phyloP scores from a whole-genome alignment of 148 eudicot genomes.

The Salicornia ramosissima region DNA sequence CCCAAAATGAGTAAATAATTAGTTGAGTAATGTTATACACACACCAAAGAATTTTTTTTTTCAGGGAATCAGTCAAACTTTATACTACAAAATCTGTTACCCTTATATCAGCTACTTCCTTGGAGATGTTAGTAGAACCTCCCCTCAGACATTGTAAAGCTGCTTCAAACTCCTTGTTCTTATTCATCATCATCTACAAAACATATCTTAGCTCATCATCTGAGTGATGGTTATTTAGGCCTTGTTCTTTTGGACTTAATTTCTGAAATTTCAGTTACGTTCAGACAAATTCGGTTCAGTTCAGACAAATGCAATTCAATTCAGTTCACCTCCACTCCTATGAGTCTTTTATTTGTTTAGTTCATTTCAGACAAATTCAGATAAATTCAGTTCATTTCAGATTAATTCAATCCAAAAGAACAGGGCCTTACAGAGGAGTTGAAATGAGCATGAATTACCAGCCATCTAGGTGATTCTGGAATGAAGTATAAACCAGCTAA shows the following conservation, averaged over 20 bases:
- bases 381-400: too few species aligned
- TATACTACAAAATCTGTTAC: slow-evolving; percentile 15
- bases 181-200: slow-evolving; percentile 30
- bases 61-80: neutral
- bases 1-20: neutral
- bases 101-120: slow-evolving; percentile 35
- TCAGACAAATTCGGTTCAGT: too few species aligned
- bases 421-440: neutral
- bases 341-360: too few species aligned
- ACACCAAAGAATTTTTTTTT: neutral
- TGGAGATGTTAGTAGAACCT: slow-evolving; percentile 20
- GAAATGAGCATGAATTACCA: slow-evolving; percentile 22
- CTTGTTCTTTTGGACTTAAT: too few species aligned
- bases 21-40: neutral
- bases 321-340: too few species aligned
- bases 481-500: slow-evolving; percentile 31
- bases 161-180: slow-evolving; percentile 27
- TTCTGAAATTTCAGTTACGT: too few species aligned
- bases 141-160: slow-evolving; percentile 36
- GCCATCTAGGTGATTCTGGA: slow-evolving; percentile 43
- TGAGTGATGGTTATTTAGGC: neutral
- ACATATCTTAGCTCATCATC: neutral
- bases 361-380: too few species aligned
- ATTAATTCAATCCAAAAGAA: too few species aligned
- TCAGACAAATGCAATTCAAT: too few species aligned